Percentiles rank a stretch among this genome's conserved stretches.
These are phyloP conservation scores for Dendrostoma leiphaemia DNA, from an alignment of 2,329 filamentous ascomycete species.

Conservation along the genomic window DNA sequence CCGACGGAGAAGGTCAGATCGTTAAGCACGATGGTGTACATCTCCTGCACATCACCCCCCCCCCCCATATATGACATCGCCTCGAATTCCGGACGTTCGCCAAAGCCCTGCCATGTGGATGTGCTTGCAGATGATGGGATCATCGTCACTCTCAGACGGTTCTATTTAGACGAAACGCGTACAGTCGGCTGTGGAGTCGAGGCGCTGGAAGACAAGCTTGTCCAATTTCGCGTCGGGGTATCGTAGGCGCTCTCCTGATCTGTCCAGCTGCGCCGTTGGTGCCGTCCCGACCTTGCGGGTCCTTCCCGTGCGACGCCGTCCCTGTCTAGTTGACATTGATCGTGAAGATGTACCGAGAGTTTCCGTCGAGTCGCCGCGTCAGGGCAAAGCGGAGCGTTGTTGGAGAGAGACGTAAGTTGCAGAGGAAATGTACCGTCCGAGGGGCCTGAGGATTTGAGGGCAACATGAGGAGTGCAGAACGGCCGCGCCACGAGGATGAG, in stretches of 20 bases:
- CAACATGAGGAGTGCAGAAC: too few species aligned
- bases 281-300: background rate
- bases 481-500: too few species aligned
- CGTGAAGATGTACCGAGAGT: background rate
- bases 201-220: background rate
- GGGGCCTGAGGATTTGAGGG: too few species aligned
- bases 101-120: conserved; percentile 18
- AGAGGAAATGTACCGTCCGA: too few species aligned
- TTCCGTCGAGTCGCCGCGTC: too few species aligned
- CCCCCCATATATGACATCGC: conserved; percentile 25
- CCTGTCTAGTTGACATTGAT: background rate
- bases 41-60: conserved; percentile 19
- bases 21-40: conserved; percentile 21
- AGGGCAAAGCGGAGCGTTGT: too few species aligned
- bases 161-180: conserved; percentile 18
- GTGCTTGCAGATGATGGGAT: conserved; percentile 18
- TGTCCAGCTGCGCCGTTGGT: background rate
- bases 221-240: background rate
- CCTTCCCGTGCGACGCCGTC: background rate
- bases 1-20: conserved; percentile 15
- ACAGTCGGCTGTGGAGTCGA: conserved; percentile 7
- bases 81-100: conserved; percentile 21
- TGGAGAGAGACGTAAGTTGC: too few species aligned
- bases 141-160: conserved; percentile 3
- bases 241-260: background rate